Conservation (phyloP, 2,329 filamentous ascomycete genomes). For the Alternaria triticimaculans region DNA sequence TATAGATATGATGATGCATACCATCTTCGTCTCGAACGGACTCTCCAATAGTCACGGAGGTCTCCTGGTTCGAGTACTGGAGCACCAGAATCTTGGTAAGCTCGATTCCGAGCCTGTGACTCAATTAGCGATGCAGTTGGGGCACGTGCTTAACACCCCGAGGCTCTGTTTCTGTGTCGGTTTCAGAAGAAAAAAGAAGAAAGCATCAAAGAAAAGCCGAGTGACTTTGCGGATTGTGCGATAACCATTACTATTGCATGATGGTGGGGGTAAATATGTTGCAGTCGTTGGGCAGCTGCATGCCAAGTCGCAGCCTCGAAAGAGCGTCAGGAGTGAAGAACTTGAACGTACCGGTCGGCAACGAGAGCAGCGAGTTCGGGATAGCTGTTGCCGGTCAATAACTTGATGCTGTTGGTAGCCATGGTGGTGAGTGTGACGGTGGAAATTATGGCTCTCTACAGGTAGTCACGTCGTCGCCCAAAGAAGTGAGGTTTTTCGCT, state of each 20-base stretch:
- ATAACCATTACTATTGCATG: neutral
- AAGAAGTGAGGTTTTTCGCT: conserved; percentile 30
- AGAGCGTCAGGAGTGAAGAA: conserved; percentile 3
- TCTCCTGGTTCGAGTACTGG: conserved; percentile 87
- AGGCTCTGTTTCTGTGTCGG: neutral
- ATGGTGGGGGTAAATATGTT: neutral
- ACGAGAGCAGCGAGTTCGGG: conserved; percentile 74
- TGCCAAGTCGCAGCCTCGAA: conserved; percentile 16
- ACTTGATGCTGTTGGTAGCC: conserved; percentile 76
- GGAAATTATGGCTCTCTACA: conserved; percentile 26
- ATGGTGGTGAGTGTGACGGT: conserved; percentile 51
- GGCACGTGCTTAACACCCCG: neutral
- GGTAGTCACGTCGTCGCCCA: conserved; percentile 15
- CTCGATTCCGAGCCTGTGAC: conserved; percentile 72
- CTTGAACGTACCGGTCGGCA: conserved; percentile 64
- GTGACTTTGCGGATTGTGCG: neutral
- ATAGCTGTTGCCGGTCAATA: conserved; percentile 78
- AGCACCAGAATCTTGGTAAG: conserved; percentile 80
- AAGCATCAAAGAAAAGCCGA: neutral
- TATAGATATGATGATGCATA: conserved; percentile 48
- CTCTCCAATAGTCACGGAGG: conserved; percentile 91
- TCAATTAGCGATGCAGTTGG: conserved; percentile 23
- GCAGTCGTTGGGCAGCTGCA: conserved; percentile 4
- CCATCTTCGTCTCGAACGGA: conserved; percentile 95
- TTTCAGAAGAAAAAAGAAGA: neutral